phyloP scores from a whole-genome alignment of 164 flowering plant genomes.

The Tinospora cordifolia region DNA sequence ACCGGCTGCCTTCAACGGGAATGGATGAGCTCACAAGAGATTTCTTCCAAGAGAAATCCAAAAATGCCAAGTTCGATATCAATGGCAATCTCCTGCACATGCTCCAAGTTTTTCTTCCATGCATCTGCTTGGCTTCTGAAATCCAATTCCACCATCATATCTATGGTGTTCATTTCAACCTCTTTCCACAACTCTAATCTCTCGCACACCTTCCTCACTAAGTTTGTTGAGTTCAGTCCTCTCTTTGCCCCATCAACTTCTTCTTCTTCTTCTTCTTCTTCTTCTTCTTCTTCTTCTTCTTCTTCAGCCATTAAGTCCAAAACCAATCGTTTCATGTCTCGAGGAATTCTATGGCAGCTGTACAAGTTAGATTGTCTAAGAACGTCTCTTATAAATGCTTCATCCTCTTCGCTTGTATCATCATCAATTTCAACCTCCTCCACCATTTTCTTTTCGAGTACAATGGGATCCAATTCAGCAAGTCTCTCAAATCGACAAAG shows the following conservation, averaged over 20 bases:
- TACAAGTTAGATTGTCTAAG: slow-evolving; percentile 18
- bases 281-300: slow-evolving; percentile 41
- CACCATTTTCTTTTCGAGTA: slow-evolving; percentile 54
- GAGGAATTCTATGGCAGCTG: slow-evolving; percentile 20
- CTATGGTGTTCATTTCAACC: slow-evolving; percentile 55
- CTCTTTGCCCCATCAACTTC: slow-evolving; percentile 6
- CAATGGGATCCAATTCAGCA: slow-evolving; percentile 66
- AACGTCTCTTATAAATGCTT: slow-evolving; percentile 21
- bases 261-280: slow-evolving; percentile 37
- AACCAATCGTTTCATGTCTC: slow-evolving; percentile 47
- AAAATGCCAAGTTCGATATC: slow-evolving; percentile 52
- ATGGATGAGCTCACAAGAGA: slow-evolving; percentile 42
- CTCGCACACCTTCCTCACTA: slow-evolving; percentile 36
- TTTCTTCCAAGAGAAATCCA: slow-evolving; percentile 45
- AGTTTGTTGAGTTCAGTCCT: slow-evolving; percentile 8
- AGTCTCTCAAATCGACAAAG: slow-evolving; percentile 64
- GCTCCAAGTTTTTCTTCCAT: slow-evolving; percentile 42
- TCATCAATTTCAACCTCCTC: slow-evolving; percentile 37
- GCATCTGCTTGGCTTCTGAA: slow-evolving; percentile 34
- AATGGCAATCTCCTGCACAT: slow-evolving; percentile 27
- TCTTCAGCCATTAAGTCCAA: slow-evolving; percentile 53
- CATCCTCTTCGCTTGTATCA: slow-evolving; percentile 6
- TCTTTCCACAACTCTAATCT: slow-evolving; percentile 61
- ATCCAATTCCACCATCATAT: slow-evolving; percentile 80
- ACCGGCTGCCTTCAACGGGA: background rate